Percentiles rank a stretch among this genome's conserved stretches.
These are phyloP conservation scores for Zymoseptoria brevis DNA, from an alignment of 2,329 filamentous ascomycete species.

Conservation along the genomic window DNA sequence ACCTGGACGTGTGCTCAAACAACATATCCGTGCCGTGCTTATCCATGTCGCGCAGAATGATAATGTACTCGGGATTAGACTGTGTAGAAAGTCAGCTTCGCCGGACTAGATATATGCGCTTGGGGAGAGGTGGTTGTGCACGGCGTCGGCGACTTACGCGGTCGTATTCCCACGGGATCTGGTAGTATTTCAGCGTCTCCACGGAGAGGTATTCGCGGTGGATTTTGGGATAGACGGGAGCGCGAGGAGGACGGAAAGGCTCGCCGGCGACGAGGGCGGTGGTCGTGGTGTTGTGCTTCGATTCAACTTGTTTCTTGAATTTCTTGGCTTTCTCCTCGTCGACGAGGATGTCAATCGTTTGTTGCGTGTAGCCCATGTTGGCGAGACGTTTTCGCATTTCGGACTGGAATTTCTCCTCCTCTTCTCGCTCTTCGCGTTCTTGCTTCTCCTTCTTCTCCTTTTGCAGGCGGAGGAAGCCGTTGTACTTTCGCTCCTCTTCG, in stretches of 20 bases:
- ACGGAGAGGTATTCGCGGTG: slow-evolving; percentile 38
- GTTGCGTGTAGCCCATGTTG: slow-evolving; percentile 39
- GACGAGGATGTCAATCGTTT: slow-evolving; percentile 42
- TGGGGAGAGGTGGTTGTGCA: background rate
- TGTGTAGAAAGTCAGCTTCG: slow-evolving; percentile 16
- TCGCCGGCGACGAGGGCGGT: slow-evolving; percentile 6
- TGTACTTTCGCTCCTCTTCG: slow-evolving; percentile 36
- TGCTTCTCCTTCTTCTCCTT: slow-evolving; percentile 50
- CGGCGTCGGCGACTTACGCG: slow-evolving; percentile 31
- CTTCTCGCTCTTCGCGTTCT: slow-evolving; percentile 20
- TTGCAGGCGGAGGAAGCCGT: slow-evolving; percentile 55
- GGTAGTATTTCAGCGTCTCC: slow-evolving; percentile 42
- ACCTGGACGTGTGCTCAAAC: slow-evolving; percentile 43
- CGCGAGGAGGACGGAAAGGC: slow-evolving; percentile 8
- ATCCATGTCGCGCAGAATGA: slow-evolving; percentile 44
- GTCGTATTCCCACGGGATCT: slow-evolving; percentile 42
- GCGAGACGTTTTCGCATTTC: slow-evolving; percentile 39
- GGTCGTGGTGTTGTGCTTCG: slow-evolving; percentile 12
- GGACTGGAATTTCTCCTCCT: slow-evolving; percentile 36
- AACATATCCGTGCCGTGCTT: slow-evolving; percentile 41
- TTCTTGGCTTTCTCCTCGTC: slow-evolving; percentile 39
- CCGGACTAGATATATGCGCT: background rate
- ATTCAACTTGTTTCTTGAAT: slow-evolving; percentile 20
- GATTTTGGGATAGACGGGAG: slow-evolving; percentile 42
- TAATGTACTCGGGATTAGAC: slow-evolving; percentile 41